Evolutionary conservation across 73 alveolate genomes (phyloP).

Genomic region (Stentor coeruleus): DNA sequence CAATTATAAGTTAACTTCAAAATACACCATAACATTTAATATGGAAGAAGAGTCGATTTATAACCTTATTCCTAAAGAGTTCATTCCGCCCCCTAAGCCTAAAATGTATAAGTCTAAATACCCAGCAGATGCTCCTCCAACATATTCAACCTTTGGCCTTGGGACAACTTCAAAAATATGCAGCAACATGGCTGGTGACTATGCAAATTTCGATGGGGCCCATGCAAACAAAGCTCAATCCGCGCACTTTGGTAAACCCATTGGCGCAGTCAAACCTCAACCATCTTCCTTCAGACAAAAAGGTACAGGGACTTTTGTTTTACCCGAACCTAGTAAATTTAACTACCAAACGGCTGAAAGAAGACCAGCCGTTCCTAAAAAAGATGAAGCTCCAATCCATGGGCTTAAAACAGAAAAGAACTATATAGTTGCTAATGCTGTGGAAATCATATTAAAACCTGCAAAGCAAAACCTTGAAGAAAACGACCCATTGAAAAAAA

Average conservation of each 20-base stretch:
- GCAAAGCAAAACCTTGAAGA: slow-evolving; percentile 35
- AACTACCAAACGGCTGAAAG: slow-evolving; percentile 21
- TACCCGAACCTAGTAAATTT: slow-evolving; percentile 36
- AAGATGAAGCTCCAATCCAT: slow-evolving; percentile 47
- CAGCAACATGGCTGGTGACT: slow-evolving; percentile 52
- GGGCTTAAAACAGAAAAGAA: slow-evolving; percentile 54
- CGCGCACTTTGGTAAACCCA: slow-evolving; percentile 18
- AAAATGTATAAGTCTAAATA: slow-evolving; percentile 69
- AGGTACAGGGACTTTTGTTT: slow-evolving; percentile 22
- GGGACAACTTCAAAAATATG: too few species aligned
- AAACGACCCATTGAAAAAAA: slow-evolving; percentile 35
- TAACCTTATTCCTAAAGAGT: slow-evolving; percentile 85
- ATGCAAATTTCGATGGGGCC: not conserved
- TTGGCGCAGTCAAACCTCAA: slow-evolving; percentile 30
- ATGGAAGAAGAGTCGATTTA: slow-evolving; percentile 92
- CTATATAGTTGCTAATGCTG: slow-evolving; percentile 53
- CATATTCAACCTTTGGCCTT: slow-evolving; percentile 89
- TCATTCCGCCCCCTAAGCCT: slow-evolving; percentile 75
- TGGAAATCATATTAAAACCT: slow-evolving; percentile 51
- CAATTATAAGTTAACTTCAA: too few species aligned
- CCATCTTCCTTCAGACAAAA: slow-evolving; percentile 30
- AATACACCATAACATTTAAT: slow-evolving; percentile 33
- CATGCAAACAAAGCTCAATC: slow-evolving; percentile 41
- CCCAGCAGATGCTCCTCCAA: slow-evolving; percentile 79
- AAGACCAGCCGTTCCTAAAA: slow-evolving; percentile 41